Percentiles rank a stretch among this genome's conserved stretches.
Evolutionary conservation across 2,329 filamentous ascomycete species (phyloP).

Genomic region (Ciborinia camelliae): DNA sequence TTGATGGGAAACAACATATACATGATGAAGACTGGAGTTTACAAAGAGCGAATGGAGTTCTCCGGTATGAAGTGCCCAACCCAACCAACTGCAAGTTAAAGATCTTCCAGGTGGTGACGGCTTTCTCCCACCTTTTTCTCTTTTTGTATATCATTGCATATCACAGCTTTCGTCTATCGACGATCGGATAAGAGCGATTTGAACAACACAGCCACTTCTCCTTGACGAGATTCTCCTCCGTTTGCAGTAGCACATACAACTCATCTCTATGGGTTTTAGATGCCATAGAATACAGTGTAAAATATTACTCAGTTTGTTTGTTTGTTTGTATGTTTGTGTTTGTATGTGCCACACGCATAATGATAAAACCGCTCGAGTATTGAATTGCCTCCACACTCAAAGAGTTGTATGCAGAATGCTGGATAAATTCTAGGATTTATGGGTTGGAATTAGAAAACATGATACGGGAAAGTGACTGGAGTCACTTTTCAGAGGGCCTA

Average conservation of each 20-base stretch:
- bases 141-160: background rate
- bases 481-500: background rate
- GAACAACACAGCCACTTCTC: background rate
- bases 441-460: background rate
- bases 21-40: background rate
- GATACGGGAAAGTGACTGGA: background rate
- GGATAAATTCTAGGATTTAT: background rate
- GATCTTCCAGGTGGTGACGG: background rate
- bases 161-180: background rate
- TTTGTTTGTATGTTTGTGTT: background rate
- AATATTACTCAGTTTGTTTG: no score
- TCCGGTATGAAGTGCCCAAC: background rate
- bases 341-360: background rate
- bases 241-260: background rate
- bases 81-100: background rate
- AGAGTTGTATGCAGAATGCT: no score
- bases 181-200: background rate
- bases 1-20: background rate
- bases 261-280: background rate
- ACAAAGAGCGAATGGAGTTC: background rate
- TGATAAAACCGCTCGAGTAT: background rate
- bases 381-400: background rate
- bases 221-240: background rate
- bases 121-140: background rate
- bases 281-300: background rate